A percentile compares a stretch with the other conserved stretches of the same genome.
These are phyloP conservation scores for Leccinum aurantiacum DNA, from an alignment of 768 basidiomycete species.

Conservation along the genomic window DNA sequence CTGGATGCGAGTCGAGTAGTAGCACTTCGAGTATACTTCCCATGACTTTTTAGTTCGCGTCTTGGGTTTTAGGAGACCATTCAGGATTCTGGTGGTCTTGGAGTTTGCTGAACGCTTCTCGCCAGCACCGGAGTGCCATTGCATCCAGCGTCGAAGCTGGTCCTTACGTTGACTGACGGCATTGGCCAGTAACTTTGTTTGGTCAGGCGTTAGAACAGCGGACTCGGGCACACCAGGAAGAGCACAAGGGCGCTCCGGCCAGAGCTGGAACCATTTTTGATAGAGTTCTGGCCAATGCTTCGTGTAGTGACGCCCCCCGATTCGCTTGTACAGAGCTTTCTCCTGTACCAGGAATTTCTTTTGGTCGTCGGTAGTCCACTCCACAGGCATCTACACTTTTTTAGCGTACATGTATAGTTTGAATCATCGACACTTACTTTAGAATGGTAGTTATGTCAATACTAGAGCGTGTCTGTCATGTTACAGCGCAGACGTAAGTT, in stretches of 20 bases:
- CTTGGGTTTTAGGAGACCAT: not conserved
- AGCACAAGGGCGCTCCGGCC: not conserved
- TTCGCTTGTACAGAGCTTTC: not conserved
- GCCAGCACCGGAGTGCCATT: not conserved
- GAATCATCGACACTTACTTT: too few relatives aligned
- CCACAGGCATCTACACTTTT: not conserved
- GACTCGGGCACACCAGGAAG: too few relatives aligned
- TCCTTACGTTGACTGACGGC: not conserved
- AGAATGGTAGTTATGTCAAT: too few relatives aligned
- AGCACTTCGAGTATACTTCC: not conserved
- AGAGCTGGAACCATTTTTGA: not conserved
- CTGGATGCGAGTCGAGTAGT: not conserved
- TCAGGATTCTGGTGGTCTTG: not conserved
- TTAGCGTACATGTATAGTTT: too few relatives aligned
- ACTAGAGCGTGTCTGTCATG: too few relatives aligned
- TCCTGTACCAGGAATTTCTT: not conserved
- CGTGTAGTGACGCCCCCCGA: not conserved
- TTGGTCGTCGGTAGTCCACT: not conserved
- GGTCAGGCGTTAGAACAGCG: too few relatives aligned
- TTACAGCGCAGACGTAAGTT: too few relatives aligned
- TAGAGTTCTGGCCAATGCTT: not conserved
- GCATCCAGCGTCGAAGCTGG: not conserved
- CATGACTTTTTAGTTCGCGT: not conserved
- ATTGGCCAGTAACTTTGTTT: too few relatives aligned
- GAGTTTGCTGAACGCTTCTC: not conserved